Base-by-base conservation (phyloP, 2,329 filamentous ascomycete species). In the Fusarium mangiferae region DNA sequence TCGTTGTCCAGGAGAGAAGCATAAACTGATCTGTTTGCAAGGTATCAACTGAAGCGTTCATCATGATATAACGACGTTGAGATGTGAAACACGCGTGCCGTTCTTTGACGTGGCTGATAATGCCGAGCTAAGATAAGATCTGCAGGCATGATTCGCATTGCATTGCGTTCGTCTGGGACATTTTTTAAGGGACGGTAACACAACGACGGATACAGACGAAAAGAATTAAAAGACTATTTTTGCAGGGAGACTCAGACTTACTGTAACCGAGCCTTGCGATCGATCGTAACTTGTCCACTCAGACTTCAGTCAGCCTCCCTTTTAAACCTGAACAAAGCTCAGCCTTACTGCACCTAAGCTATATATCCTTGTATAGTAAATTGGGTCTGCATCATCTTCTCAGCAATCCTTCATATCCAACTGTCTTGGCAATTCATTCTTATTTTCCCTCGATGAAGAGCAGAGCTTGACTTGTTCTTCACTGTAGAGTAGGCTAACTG, bases 271-370 rank as follows among this genome's bases (percentile, higher is more conserved):
- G 38, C 70, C 33, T 46, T 30, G 59, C 35, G 38, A 52, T 49
- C 51, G 51, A 68, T 68, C 66, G 55, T 58, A 65, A 8, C 35
- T 48, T 20, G 3, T 42, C 64, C 65, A 68, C 52, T 66, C 26
- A 36, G n/a, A 49, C 33, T 49, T n/a, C 56, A 41, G 57, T 55
- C 66, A 60, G 66, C 68, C 66, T 70, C 46, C 59, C 60, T 60
- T 58, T 38, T 33, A 20, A 24, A 51, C 49, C 18, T 52, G n/a
- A 52, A 51, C 51, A 28, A 42, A 26, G 46, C 71, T 74, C 72
- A 75, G 72, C 72, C 72, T 75, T 74, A 74, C 69, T 58, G 56
- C 49, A 54, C 28, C 42, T 52, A 26, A 48, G 51, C 33, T 26
- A 54, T 46, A 39, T 39, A 66, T 26, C 67, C 59, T 33, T 64